Evolutionary conservation across 176 grass and related monocot genomes (phyloP), one percentile per base, ranked within the genome.

Genomic region (Rhynchospora breviuscula): DNA sequence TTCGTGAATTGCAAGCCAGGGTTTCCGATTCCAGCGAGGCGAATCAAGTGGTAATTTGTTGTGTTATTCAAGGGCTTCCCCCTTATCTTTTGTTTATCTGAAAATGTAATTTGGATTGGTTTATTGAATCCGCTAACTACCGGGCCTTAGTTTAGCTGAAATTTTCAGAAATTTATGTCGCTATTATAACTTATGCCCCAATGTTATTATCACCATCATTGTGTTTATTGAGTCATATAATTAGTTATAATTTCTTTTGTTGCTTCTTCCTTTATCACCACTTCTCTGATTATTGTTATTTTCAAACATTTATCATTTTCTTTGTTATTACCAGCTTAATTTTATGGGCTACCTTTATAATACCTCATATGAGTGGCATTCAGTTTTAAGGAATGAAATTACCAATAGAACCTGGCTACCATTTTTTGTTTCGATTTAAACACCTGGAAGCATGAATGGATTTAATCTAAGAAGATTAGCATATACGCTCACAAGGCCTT

Each of bases 1-100:
- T 92, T 43, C 40, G 59, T 22, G 91, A 97, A 43, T 90, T 97
- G 56, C 84, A 85, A 53, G 82, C 94, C n/a, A 83, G 89, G 80
- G 85, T 94, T 45, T 83, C 90, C 6, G 59, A 87, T 43, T 83
- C 83, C 4, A 84, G 80, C 21, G 89, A 87, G 69, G 88, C 84
- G 23, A 76, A 73, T 76, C 70, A 71, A 76, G 53, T 15, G 57
- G 65, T 85, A 73, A 19, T 23, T 40, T 66, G 31, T 22, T 69
- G 44, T 46, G 6, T 15, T 10, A 14, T 7, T 61, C 7, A 61
- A 17, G 13, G 51, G 19, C 1, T 53, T 51, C 19, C 33, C 45
- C 51, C 8, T 59, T 26, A 47, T 59, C 6, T 66, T 40, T 33
- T 58, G 44, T 35, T 19, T 43, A 40, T 70, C 52, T 78, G n/a